Base-by-base conservation (phyloP, 2,329 filamentous ascomycete species). In the Bipolaris cookei region DNA sequence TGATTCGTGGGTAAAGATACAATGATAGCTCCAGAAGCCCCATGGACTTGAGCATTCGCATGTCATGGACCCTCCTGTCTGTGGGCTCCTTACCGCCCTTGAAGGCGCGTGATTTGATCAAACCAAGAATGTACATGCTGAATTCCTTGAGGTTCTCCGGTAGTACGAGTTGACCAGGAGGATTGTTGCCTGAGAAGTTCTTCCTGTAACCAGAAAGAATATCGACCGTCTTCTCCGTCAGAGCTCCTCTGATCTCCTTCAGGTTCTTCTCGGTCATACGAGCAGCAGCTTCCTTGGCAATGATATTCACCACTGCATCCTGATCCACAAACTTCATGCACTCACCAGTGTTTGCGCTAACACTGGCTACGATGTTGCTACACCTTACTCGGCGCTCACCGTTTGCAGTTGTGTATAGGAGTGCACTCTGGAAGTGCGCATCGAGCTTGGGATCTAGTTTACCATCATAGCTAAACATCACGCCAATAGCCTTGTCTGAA, bases 401-500 rank as follows among this genome's bases (percentile, higher is more conserved):
- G 48, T 85, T 88, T 3, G 92, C 90, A 4, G 94, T 96, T 0
- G 95, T 99, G 79, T 99, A 99, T 1, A 99, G 84, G 2, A 99
- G 81, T 1, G 95, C 95, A 20, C 91, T 92, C 76, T 99, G 95
- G 84, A 99, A 99, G 78, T 99, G 95, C 6, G 94, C 94, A 76
- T 99, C 95, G 20, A 98, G 84, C 78, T 97, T 97, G 4, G 92
- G 83, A 77, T 99, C 95, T n/a, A 99, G 86, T 78, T 98, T 98
- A 58, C 95, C 95, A 72, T 99, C 95, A 76, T 99, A 96, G 68
- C 86, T 90, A 76, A 99, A 99, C 46, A 92, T 89, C 10, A 98
- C 91, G 2, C 89, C 90, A 64, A 99, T 84, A 8, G 94, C 92
- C 80, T 97, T 97, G 78, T 99, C 95, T 18, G 92, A 88, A 74